Evolutionary conservation across 805 yeast species (phyloP).

Genomic region (Hanseniaspora pseudoguilliermondii): DNA sequence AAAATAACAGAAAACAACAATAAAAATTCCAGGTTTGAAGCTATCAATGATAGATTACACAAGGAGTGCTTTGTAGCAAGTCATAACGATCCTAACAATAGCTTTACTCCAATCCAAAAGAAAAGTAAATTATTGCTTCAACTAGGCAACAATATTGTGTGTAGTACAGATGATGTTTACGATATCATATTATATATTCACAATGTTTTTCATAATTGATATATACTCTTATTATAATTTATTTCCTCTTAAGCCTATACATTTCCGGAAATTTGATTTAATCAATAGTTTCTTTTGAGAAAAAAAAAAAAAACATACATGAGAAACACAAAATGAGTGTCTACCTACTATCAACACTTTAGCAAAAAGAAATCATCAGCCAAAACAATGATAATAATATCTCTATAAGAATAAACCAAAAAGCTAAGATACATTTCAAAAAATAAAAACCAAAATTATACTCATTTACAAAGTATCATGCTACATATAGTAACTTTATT

Average conservation of each 20-base stretch:
- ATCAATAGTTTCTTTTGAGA: not conserved
- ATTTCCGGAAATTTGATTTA: not conserved
- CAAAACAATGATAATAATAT: no score
- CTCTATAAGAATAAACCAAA: no score
- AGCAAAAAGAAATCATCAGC: no score
- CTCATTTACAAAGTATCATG: not conserved
- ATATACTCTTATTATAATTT: not conserved
- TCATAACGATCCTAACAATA: not conserved
- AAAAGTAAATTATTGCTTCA: conserved; percentile 18
- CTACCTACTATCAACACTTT: no score
- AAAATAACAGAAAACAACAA: not conserved
- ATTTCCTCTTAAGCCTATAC: no score
- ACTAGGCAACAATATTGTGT: conserved; percentile 24
- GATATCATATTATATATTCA: conserved; percentile 22
- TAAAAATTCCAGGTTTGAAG: not conserved
- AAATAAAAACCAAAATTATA: not conserved
- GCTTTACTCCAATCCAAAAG: not conserved
- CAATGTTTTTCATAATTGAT: conserved; percentile 14
- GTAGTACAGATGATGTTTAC: conserved; percentile 23
- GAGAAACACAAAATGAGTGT: no score
- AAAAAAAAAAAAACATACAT: no score
- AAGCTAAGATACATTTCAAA: no score
- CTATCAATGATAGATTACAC: not conserved
- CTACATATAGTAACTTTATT: not conserved
- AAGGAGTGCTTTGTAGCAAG: conserved; percentile 1